These are phyloP conservation scores for Groenewaldozyma tartarivorans DNA, from an alignment of 805 yeast genomes.

Conservation along the genomic window DNA sequence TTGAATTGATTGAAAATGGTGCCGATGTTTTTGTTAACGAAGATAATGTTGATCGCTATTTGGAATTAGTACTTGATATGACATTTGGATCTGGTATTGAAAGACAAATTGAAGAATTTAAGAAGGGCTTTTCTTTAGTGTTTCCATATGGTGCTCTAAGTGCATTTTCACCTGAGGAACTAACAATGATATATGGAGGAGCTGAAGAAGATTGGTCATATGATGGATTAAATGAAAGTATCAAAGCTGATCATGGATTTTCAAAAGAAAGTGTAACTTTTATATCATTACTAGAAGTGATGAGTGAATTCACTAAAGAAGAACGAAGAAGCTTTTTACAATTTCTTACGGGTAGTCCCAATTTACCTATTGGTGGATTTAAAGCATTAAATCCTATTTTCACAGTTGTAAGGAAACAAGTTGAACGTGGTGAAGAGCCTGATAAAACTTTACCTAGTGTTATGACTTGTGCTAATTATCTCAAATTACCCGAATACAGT, in stretches of 20 bases:
- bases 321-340: conserved; percentile 71
- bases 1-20: conserved; percentile 54
- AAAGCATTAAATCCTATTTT: conserved; percentile 69
- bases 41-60: conserved; percentile 48
- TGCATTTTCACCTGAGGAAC: conserved; percentile 67
- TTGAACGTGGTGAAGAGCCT: conserved; percentile 57
- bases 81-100: conserved; percentile 55
- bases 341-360: conserved; percentile 89
- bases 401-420: conserved; percentile 71
- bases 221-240: conserved; percentile 43
- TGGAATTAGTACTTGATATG: conserved; percentile 46
- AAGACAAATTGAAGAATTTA: conserved; percentile 58
- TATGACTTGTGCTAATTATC: conserved; percentile 95
- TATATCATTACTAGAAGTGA: conserved; percentile 47
- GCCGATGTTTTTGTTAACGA: conserved; percentile 37
- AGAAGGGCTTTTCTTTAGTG: conserved; percentile 71
- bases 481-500: conserved; percentile 80
- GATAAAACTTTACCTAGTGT: conserved; percentile 91
- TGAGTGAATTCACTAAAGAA: conserved; percentile 42
- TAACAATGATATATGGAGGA: conserved; percentile 63
- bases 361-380: conserved; percentile 89
- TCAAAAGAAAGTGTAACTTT: conserved; percentile 58
- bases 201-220: conserved; percentile 75
- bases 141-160: conserved; percentile 68
- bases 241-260: conserved; percentile 89